These are phyloP conservation scores for Phaeophleospora eucalypticola DNA, from an alignment of 2,329 filamentous ascomycete genomes.

Conservation along the genomic window DNA sequence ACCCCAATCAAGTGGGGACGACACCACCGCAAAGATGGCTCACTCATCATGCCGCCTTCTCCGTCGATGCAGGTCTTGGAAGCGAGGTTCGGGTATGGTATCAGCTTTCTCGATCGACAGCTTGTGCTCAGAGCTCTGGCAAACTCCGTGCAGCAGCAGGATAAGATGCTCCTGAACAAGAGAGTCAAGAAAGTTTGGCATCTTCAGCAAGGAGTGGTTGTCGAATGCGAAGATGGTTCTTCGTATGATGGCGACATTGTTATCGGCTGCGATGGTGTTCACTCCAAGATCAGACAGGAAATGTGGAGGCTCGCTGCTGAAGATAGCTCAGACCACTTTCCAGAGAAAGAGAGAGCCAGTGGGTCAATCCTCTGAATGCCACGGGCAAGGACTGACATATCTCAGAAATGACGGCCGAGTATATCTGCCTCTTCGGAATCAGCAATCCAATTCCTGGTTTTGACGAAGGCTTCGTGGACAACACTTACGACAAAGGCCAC, in stretches of 20 bases:
- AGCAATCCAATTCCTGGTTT: constrained; percentile 26
- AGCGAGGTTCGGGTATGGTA: constrained; percentile 25
- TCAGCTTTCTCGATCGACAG: constrained; percentile 29
- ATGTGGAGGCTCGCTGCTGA: constrained; percentile 25
- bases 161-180: constrained; percentile 11
- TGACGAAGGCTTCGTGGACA: constrained; percentile 17
- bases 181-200: constrained; percentile 10
- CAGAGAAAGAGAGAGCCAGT: constrained; percentile 10
- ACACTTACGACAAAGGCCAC: constrained; percentile 21
- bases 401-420: constrained; percentile 20
- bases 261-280: constrained; percentile 29
- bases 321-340: constrained; percentile 12
- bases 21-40: constrained; percentile 7
- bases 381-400: not conserved
- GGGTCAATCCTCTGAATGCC: not conserved
- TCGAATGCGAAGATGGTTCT: constrained; percentile 14
- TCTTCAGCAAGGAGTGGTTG: constrained; percentile 7
- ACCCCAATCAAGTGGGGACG: constrained; percentile 3
- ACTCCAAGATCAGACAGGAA: constrained; percentile 21
- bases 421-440: constrained; percentile 40
- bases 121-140: constrained; percentile 23
- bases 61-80: constrained; percentile 9
- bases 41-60: constrained; percentile 4
- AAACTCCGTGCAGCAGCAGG: constrained; percentile 21
- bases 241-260: constrained; percentile 21